Evolutionary conservation across 1,139 yeast genomes (phyloP).

Genomic region (Ogataea hybrid): DNA sequence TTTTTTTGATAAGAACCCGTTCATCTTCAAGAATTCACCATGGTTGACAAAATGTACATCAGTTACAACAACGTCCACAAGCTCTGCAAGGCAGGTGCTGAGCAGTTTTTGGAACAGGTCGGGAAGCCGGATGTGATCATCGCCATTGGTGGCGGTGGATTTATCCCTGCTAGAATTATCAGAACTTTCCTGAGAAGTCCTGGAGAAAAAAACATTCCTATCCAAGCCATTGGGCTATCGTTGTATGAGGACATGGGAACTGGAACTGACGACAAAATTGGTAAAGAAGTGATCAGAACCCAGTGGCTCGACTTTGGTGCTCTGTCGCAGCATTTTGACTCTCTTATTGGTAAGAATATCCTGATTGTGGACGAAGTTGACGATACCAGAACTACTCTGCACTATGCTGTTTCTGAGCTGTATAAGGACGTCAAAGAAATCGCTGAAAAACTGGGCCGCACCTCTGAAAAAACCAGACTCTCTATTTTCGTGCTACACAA

Average conservation of each 20-base stretch:
- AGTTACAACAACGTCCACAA: slow-evolving; percentile 93
- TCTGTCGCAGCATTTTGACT: slow-evolving; percentile 50
- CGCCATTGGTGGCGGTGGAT: slow-evolving; percentile 76
- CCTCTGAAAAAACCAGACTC: slow-evolving; percentile 41
- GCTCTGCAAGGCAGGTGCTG: slow-evolving; percentile 84
- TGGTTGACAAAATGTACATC: slow-evolving; percentile 64
- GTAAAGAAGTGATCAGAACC: slow-evolving; percentile 60
- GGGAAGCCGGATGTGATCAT: slow-evolving; percentile 68
- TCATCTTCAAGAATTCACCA: slow-evolving; percentile 6
- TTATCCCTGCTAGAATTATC: slow-evolving; percentile 63
- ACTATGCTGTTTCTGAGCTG: slow-evolving; percentile 57
- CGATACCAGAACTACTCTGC: slow-evolving; percentile 65
- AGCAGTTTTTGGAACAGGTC: slow-evolving; percentile 57
- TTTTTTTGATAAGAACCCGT: slow-evolving; percentile 3
- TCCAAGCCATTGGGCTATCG: slow-evolving; percentile 63
- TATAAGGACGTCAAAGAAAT: slow-evolving; percentile 54
- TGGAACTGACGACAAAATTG: slow-evolving; percentile 42
- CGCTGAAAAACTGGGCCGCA: slow-evolving; percentile 38
- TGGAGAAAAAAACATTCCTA: slow-evolving; percentile 58
- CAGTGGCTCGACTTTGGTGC: slow-evolving; percentile 69
- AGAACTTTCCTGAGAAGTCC: slow-evolving; percentile 56
- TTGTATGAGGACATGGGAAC: slow-evolving; percentile 55
- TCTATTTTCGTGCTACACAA: slow-evolving; percentile 60
- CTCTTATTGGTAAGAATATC: slow-evolving; percentile 57
- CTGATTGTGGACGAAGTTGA: slow-evolving; percentile 70